Percentiles rank a stretch among this genome's conserved stretches.
phyloP scores from a whole-genome alignment of 371 early-diverging fungal genomes.

The Mucor saturninus region DNA sequence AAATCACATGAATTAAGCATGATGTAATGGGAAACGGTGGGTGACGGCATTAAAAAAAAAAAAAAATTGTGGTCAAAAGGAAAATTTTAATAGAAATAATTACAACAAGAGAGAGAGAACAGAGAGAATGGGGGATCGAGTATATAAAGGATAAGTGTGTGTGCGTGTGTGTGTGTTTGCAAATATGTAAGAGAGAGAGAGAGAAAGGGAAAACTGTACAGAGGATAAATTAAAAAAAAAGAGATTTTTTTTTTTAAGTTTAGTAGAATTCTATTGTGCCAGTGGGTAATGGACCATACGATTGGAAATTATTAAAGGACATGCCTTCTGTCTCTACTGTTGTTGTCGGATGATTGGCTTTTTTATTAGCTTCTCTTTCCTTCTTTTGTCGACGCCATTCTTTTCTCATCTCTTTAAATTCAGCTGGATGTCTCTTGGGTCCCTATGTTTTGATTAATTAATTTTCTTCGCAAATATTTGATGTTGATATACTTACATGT shows the following conservation, averaged over 20 bases:
- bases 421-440: conserved; percentile 50
- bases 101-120: too few species aligned
- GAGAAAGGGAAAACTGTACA: neutral
- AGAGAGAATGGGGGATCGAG: neutral
- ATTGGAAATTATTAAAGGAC: conserved; percentile 15
- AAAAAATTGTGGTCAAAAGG: neutral
- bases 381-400: conserved; percentile 59
- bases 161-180: neutral
- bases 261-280: conserved; percentile 19
- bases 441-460: conserved; percentile 27
- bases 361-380: conserved; percentile 45
- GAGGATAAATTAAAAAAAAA: neutral
- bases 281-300: conserved; percentile 19
- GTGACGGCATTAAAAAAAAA: neutral
- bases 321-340: neutral
- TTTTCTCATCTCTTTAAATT: conserved; percentile 70
- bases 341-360: conserved; percentile 25
- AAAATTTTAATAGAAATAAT: neutral
- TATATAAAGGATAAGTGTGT: neutral
- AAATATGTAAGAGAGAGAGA: neutral
- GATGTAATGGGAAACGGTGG: neutral
- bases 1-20: neutral
- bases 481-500: conserved; percentile 51
- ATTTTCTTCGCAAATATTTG: neutral
- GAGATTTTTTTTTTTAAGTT: neutral